phyloP scores from a whole-genome alignment of 768 basidiomycete species.

The Neoboletus brunneissimus region DNA sequence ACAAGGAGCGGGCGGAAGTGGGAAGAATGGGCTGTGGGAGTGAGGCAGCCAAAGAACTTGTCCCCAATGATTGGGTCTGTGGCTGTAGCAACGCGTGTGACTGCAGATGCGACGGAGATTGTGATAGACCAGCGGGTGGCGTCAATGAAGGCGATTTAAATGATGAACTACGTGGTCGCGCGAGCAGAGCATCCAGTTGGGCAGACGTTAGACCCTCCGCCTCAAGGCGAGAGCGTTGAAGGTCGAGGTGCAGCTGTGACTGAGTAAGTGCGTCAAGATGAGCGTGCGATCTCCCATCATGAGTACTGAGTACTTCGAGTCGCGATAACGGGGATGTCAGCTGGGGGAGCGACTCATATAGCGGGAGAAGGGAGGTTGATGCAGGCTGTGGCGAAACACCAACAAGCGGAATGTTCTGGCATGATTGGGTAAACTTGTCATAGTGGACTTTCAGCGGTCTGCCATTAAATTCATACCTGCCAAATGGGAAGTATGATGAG shows the following conservation, averaged over 20 bases:
- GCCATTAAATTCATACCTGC: constrained; percentile 85
- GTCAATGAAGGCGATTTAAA: constrained; percentile 26
- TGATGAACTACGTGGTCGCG: constrained; percentile 22
- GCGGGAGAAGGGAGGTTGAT: constrained; percentile 11
- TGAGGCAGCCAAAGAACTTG: constrained; percentile 14
- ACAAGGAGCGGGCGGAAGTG: constrained; percentile 22
- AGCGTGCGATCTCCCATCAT: constrained; percentile 21
- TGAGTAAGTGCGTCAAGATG: constrained; percentile 24
- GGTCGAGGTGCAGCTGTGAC: constrained; percentile 24
- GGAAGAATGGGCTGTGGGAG: constrained; percentile 22
- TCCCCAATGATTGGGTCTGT: constrained; percentile 16
- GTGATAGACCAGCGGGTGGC: constrained; percentile 13
- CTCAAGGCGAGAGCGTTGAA: constrained; percentile 28
- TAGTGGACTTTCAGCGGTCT: constrained; percentile 86
- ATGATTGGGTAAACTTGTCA: constrained; percentile 68
- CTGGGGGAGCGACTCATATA: constrained; percentile 25
- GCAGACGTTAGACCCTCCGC: constrained; percentile 23
- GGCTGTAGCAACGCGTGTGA: constrained; percentile 18
- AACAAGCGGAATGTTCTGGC: constrained; percentile 25
- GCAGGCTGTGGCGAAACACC: constrained; percentile 21
- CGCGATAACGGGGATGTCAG: constrained; percentile 23
- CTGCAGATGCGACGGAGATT: constrained; percentile 22
- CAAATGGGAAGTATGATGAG: constrained; percentile 7
- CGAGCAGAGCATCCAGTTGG: constrained; percentile 29
- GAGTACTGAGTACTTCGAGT: constrained; percentile 22